Percentiles rank a stretch among this genome's conserved stretches.
Conservation (phyloP, 805 yeast genomes). For the Candida ficus region DNA sequence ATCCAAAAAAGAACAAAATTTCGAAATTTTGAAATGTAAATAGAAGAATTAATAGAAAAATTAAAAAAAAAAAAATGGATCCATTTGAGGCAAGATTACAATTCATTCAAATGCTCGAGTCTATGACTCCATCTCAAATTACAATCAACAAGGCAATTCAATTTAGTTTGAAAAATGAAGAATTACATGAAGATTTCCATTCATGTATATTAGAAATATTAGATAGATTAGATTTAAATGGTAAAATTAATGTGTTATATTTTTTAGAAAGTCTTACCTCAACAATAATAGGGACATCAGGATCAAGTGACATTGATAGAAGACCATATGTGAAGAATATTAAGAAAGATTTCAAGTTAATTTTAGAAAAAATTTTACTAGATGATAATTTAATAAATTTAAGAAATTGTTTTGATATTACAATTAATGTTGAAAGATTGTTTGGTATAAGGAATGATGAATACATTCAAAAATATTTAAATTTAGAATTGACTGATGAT, state of each 20-base stretch:
- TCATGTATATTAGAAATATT: slow-evolving; percentile 61
- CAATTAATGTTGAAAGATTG: slow-evolving; percentile 14
- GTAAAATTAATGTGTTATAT: slow-evolving; percentile 61
- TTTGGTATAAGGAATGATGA: slow-evolving; percentile 11
- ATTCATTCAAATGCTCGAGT: slow-evolving; percentile 60
- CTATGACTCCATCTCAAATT: slow-evolving; percentile 58
- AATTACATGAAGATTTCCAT: slow-evolving; percentile 61
- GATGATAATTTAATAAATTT: slow-evolving; percentile 19
- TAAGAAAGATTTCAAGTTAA: slow-evolving; percentile 28
- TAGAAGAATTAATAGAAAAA: background rate
- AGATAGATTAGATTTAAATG: slow-evolving; percentile 48
- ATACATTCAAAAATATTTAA: background rate
- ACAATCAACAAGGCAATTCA: slow-evolving; percentile 30
- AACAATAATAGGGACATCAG: slow-evolving; percentile 23
- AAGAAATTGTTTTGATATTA: slow-evolving; percentile 16
- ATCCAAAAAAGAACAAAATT: too few species aligned
- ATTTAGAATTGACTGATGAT: slow-evolving; percentile 1
- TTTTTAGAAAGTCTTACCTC: slow-evolving; percentile 59
- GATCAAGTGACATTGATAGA: background rate
- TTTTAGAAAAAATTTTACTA: slow-evolving; percentile 34
- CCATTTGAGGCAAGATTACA: slow-evolving; percentile 82
- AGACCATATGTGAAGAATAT: slow-evolving; percentile 25
- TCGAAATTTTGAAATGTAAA: too few species aligned
- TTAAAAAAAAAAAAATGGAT: slow-evolving; percentile 50
- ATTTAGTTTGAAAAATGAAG: slow-evolving; percentile 50